A percentile compares a stretch with the other conserved stretches of the same genome.
phyloP scores from a whole-genome alignment of 139 green algal genomes.

The Picochlorum sp. region DNA sequence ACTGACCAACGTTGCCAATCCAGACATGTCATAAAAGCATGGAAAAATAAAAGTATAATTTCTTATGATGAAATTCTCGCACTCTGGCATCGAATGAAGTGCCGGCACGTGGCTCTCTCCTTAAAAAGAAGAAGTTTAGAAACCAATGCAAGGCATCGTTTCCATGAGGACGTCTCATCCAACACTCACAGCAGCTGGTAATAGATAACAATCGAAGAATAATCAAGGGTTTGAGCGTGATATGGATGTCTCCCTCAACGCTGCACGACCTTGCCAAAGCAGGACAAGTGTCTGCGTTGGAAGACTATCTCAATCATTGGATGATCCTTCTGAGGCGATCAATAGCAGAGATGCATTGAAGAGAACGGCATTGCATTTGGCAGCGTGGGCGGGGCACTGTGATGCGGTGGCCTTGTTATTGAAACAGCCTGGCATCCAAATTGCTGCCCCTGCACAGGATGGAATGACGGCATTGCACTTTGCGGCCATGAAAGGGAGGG shows the following conservation, averaged over 20 bases:
- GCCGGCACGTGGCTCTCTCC: no score
- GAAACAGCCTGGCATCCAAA: conserved; percentile 26
- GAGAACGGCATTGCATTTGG: conserved; percentile 61
- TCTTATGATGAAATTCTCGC: no score
- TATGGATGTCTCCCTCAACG: conserved; percentile 12
- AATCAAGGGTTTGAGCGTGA: no score
- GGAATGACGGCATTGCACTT: conserved; percentile 72
- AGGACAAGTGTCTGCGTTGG: neutral
- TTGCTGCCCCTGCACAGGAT: conserved; percentile 39
- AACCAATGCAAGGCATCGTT: no score
- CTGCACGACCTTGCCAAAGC: conserved; percentile 40
- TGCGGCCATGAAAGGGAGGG: conserved; percentile 54
- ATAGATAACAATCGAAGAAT: no score
- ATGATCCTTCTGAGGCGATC: neutral
- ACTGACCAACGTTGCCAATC: neutral
- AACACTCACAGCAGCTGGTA: no score
- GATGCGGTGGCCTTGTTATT: conserved; percentile 57
- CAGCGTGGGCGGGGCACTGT: conserved; percentile 64
- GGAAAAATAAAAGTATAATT: no score
- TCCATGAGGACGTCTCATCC: no score
- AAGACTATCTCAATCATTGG: no score
- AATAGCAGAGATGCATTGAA: conserved; percentile 34
- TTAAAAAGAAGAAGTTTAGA: no score
- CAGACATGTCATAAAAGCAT: neutral
- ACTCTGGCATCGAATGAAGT: neutral